phyloP scores from a whole-genome alignment of 2,329 filamentous ascomycete species.

The Lecanicillium sp. region DNA sequence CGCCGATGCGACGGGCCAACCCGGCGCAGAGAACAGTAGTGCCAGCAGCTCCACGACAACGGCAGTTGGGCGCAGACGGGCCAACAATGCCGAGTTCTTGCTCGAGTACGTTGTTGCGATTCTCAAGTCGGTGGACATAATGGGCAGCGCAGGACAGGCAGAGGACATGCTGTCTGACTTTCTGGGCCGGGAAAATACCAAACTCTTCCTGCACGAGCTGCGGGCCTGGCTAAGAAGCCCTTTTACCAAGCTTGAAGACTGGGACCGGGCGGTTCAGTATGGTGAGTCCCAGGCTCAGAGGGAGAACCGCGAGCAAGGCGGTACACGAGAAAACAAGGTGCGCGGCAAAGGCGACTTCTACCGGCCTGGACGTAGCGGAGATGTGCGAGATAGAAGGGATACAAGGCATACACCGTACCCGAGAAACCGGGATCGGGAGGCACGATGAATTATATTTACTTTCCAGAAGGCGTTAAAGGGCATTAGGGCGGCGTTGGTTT shows the following conservation, averaged over 20 bases:
- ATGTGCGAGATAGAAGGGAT: too few relatives aligned
- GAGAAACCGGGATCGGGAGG: constrained; percentile 7
- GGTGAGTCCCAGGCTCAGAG: constrained; percentile 8
- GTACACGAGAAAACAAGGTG: neutral
- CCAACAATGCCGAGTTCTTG: constrained; percentile 72
- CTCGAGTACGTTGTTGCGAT: constrained; percentile 82
- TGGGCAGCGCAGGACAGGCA: constrained; percentile 69
- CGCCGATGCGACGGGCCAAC: constrained; percentile 1
- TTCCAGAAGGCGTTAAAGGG: neutral
- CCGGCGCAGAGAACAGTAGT: constrained; percentile 1
- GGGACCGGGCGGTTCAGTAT: constrained; percentile 79
- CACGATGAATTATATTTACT: neutral
- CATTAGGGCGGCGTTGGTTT: neutral
- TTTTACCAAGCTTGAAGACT: constrained; percentile 61
- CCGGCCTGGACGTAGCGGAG: constrained; percentile 11
- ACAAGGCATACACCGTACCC: neutral
- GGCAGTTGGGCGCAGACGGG: constrained; percentile 25
- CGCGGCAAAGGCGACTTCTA: constrained; percentile 19
- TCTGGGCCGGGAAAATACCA: constrained; percentile 64
- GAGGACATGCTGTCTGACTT: constrained; percentile 75
- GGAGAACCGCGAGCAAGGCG: constrained; percentile 1
- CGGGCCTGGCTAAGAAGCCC: constrained; percentile 78
- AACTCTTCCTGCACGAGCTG: constrained; percentile 78
- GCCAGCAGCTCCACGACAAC: constrained; percentile 8
- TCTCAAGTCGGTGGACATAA: constrained; percentile 73